phyloP scores from a whole-genome alignment of 2,329 filamentous ascomycete genomes.

The Pseudogymnoascus sp. region DNA sequence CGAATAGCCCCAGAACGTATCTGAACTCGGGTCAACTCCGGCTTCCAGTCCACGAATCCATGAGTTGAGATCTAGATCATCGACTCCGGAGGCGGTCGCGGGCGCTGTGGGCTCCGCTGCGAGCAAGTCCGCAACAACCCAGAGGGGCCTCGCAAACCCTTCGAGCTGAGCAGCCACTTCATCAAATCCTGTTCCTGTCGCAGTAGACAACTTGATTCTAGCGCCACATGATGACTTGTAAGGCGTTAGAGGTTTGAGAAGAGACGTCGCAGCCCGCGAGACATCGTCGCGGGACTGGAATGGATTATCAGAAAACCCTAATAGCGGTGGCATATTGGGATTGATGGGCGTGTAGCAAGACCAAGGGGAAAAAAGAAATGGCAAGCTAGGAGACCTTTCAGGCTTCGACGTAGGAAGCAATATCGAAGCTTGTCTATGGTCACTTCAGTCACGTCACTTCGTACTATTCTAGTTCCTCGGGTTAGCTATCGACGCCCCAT shows the following conservation, averaged over 20 bases:
- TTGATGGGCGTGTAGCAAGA: background rate
- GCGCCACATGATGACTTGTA: conserved; percentile 32
- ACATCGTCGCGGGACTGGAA: conserved; percentile 32
- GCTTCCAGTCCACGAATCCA: conserved; percentile 15
- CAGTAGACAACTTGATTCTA: conserved; percentile 32
- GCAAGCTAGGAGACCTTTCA: background rate
- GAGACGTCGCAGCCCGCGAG: conserved; percentile 28
- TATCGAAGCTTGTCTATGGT: background rate
- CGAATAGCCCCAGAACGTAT: conserved; percentile 42
- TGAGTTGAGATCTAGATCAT: conserved; percentile 8
- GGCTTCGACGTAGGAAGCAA: background rate
- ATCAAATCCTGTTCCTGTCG: conserved; percentile 37
- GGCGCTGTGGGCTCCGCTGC: background rate
- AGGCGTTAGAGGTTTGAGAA: conserved; percentile 21
- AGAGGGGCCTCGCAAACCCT: conserved; percentile 33
- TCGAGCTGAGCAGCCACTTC: conserved; percentile 40
- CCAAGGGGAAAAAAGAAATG: background rate
- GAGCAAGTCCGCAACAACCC: conserved; percentile 21
- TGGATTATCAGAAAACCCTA: conserved; percentile 37
- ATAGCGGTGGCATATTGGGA: conserved; percentile 30
- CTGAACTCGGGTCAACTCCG: conserved; percentile 27
- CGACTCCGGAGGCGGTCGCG: background rate
- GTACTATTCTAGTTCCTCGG: background rate
- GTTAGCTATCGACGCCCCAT: background rate
- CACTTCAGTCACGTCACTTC: background rate